Conservation (phyloP, 129 eudicot species). For the Flaveria sonorensis region DNA sequence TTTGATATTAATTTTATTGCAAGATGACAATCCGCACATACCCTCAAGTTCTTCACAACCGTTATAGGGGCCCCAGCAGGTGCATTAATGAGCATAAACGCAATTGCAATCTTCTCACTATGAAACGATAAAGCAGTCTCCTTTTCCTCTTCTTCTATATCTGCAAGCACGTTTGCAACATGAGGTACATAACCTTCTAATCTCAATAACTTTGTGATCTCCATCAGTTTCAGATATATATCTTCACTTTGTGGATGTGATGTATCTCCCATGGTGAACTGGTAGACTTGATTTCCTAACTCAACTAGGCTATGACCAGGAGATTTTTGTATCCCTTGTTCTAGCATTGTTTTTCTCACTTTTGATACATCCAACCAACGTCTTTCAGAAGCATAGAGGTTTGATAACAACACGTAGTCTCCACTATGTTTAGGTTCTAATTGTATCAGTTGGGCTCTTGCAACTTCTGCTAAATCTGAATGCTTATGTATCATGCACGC, state of each 20-base stretch:
- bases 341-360: constrained; percentile 60
- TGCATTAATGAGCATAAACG: constrained; percentile 79
- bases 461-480: constrained; percentile 57
- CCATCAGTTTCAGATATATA: constrained; percentile 64
- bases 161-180: constrained; percentile 74
- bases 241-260: constrained; percentile 67
- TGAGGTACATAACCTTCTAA: constrained; percentile 82
- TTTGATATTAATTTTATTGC: constrained; percentile 75
- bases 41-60: constrained; percentile 83
- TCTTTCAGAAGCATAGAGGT: constrained; percentile 82
- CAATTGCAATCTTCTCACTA: constrained; percentile 95
- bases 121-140: constrained; percentile 87
- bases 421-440: constrained; percentile 92
- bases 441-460: constrained; percentile 54
- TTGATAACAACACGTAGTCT: constrained; percentile 81
- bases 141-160: constrained; percentile 93
- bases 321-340: constrained; percentile 71
- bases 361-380: constrained; percentile 84
- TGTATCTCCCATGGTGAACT: constrained; percentile 82
- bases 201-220: constrained; percentile 63
- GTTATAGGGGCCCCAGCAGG: constrained; percentile 60
- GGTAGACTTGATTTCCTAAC: constrained; percentile 63
- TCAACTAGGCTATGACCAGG: constrained; percentile 88
- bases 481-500: constrained; percentile 66
- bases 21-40: constrained; percentile 80